Percentiles rank a stretch among this genome's conserved stretches.
Conservation (phyloP, 345 rosid species). For the Firmiana major region DNA sequence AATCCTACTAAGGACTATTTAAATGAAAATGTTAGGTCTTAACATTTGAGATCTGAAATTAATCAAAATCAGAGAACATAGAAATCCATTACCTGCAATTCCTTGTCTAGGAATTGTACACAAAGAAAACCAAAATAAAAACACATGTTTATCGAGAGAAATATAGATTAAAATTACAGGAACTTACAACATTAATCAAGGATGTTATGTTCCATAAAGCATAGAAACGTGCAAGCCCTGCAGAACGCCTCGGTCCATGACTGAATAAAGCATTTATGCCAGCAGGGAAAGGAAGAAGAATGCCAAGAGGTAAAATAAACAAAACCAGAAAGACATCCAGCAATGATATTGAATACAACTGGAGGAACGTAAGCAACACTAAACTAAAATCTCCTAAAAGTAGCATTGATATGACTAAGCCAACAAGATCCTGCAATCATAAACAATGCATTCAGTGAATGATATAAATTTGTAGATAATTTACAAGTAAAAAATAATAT, state of each 20-base stretch:
- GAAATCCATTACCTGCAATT: background rate
- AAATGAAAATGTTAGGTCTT: background rate
- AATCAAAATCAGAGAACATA: background rate
- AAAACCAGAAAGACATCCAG: constrained; percentile 74
- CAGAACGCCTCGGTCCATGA: constrained; percentile 95
- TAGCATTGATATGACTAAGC: constrained; percentile 92
- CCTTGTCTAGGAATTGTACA: background rate
- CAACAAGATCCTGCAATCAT: constrained; percentile 90
- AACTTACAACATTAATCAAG: constrained; percentile 83
- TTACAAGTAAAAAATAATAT: background rate
- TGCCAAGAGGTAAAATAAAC: constrained; percentile 85
- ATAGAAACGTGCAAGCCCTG: constrained; percentile 92
- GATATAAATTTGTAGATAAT: background rate
- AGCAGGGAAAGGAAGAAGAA: constrained; percentile 95
- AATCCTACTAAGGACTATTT: background rate
- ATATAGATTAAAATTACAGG: background rate
- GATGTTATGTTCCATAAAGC: constrained; percentile 92
- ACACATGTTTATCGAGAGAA: background rate
- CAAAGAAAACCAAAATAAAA: background rate
- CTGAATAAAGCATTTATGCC: constrained; percentile 99
- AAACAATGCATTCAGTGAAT: constrained; percentile 13
- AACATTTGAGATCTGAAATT: background rate
- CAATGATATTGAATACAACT: constrained; percentile 91
- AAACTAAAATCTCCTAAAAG: constrained; percentile 98
- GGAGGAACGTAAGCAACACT: constrained; percentile 95